Conservation (phyloP, 495 filamentous ascomycete genomes). For the Tuber umbilicatum region DNA sequence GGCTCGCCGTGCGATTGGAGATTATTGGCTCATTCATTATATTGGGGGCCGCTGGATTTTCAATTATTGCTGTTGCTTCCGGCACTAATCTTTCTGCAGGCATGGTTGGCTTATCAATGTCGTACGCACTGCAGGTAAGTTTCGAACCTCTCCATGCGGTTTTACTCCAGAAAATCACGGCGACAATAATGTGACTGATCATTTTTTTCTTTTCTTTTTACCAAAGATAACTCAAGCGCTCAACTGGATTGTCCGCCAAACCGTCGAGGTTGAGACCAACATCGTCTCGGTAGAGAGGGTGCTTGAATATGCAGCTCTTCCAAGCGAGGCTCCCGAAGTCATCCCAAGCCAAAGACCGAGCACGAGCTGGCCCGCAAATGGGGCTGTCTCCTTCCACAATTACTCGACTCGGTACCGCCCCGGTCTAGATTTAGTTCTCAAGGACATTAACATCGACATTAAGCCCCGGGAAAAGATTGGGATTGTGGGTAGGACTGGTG, state of each 20-base stretch:
- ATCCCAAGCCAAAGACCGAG: conserved; percentile 79
- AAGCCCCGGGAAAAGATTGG: conserved; percentile 96
- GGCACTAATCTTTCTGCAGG: conserved; percentile 64
- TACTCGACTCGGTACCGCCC: conserved; percentile 89
- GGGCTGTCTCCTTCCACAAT: conserved; percentile 82
- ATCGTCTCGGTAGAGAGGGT: conserved; percentile 98
- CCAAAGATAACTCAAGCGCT: conserved; percentile 85
- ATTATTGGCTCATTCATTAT: conserved; percentile 96
- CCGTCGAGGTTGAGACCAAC: conserved; percentile 98
- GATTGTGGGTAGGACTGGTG: conserved; percentile 92
- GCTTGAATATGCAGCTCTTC: conserved; percentile 87
- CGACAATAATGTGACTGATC: conserved; percentile 28
- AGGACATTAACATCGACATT: conserved; percentile 83
- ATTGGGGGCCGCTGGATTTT: conserved; percentile 71
- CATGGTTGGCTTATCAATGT: conserved; percentile 89
- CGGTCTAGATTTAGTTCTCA: conserved; percentile 83
- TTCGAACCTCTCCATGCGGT: conserved; percentile 24
- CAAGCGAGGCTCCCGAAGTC: conserved; percentile 92
- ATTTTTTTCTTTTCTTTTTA: conserved; percentile 19
- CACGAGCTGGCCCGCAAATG: conserved; percentile 85
- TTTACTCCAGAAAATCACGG: conserved; percentile 10
- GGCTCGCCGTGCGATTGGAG: conserved; percentile 91
- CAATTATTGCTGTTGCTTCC: conserved; percentile 70
- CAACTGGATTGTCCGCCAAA: conserved; percentile 99
- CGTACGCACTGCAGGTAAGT: conserved; percentile 67